A percentile compares a stretch with the other conserved stretches of the same genome.
These are phyloP conservation scores for Ailanthus altissimus DNA, from an alignment of 345 rosid genomes.

Conservation along the genomic window DNA sequence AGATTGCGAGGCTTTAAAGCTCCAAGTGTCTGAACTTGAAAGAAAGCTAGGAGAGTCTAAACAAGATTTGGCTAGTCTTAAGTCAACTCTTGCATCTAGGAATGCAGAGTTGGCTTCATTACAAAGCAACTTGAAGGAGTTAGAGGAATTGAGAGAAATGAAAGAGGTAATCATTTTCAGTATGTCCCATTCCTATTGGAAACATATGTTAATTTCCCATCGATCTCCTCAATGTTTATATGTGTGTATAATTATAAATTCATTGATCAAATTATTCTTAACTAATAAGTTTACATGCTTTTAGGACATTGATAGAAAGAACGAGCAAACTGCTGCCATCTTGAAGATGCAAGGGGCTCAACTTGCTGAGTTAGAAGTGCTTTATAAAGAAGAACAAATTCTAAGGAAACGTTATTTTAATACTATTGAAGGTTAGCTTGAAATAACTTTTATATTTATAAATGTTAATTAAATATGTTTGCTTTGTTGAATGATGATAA, in stretches of 20 bases:
- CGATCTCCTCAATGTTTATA: not conserved
- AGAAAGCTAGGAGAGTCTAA: constrained; percentile 55
- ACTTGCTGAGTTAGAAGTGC: constrained; percentile 82
- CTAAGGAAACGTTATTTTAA: constrained; percentile 85
- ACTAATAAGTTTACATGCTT: constrained; percentile 16
- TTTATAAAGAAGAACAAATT: constrained; percentile 91
- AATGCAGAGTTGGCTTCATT: constrained; percentile 52
- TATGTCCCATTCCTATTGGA: not conserved
- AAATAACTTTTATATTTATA: not conserved
- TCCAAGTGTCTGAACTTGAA: constrained; percentile 64
- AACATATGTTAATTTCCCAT: not conserved
- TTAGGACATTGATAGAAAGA: constrained; percentile 95
- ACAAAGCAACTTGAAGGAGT: constrained; percentile 74
- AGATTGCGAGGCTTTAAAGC: constrained; percentile 63
- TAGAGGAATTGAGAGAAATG: constrained; percentile 92
- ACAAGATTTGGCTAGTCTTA: constrained; percentile 51
- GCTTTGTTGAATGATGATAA: not conserved
- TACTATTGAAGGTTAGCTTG: constrained; percentile 75
- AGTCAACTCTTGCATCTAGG: constrained; percentile 56
- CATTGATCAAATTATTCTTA: not conserved
- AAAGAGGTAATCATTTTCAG: constrained; percentile 62
- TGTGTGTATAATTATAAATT: not conserved
- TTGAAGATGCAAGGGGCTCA: constrained; percentile 93
- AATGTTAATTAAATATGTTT: not conserved
- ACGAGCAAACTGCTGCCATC: constrained; percentile 95